These are phyloP conservation scores for Saturnispora diversa DNA, from an alignment of 805 yeast species.

Conservation along the genomic window DNA sequence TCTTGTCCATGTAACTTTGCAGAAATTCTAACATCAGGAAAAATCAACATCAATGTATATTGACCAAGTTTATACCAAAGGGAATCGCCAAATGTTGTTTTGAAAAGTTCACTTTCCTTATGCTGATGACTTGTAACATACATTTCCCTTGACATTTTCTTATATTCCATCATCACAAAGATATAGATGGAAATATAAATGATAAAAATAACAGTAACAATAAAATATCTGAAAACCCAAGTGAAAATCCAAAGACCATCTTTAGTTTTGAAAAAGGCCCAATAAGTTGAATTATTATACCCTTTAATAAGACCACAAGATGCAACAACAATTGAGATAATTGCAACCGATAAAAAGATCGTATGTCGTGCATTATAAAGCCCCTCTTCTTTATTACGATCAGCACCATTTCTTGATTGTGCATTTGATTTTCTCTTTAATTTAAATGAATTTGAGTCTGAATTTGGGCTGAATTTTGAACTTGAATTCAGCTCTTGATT, in stretches of 20 bases:
- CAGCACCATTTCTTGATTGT: slow-evolving; percentile 3
- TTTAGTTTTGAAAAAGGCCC: slow-evolving; percentile 71
- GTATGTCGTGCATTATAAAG: slow-evolving; percentile 48
- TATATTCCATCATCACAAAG: slow-evolving; percentile 60
- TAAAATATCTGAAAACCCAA: slow-evolving; percentile 74
- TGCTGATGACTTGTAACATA: slow-evolving; percentile 4
- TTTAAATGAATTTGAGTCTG: no score
- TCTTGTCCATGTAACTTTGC: slow-evolving; percentile 26
- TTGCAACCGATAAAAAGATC: slow-evolving; percentile 50
- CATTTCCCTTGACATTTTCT: slow-evolving; percentile 29
- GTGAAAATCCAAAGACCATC: slow-evolving; percentile 68
- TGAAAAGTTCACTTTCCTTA: slow-evolving; percentile 2
- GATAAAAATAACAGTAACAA: slow-evolving; percentile 51
- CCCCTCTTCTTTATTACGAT: slow-evolving; percentile 66
- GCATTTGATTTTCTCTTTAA: no score
- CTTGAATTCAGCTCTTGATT: no score
- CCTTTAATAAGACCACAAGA: slow-evolving; percentile 54
- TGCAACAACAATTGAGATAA: slow-evolving; percentile 66
- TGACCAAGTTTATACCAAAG: slow-evolving; percentile 27
- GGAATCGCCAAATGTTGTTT: slow-evolving; percentile 22
- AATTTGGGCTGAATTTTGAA: no score
- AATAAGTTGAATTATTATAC: slow-evolving; percentile 55
- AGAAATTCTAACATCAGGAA: slow-evolving; percentile 27
- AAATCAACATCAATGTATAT: slow-evolving; percentile 24
- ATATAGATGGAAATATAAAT: slow-evolving; percentile 66